Evolutionary conservation across 2,329 filamentous ascomycete genomes (phyloP).

Genomic region (Aspergillus persii): DNA sequence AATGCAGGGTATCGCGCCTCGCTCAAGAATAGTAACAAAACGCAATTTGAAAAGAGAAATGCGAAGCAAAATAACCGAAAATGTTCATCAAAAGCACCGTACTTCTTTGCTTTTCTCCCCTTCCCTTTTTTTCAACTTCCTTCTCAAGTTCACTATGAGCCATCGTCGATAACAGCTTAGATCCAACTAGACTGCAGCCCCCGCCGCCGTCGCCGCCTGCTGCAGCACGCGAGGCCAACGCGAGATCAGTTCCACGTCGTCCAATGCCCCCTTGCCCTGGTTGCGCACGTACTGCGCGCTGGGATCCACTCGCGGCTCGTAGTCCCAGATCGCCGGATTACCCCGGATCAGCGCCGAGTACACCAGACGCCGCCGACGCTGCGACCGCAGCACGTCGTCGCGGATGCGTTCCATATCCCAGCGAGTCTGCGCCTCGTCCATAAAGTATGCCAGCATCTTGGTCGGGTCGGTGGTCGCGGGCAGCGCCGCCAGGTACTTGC

Average conservation of each 20-base stretch:
- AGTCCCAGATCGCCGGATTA: slow-evolving; percentile 79
- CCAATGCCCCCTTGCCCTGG: slow-evolving; percentile 41
- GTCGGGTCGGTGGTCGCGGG: slow-evolving; percentile 33
- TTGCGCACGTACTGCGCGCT: slow-evolving; percentile 71
- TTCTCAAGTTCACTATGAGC: not conserved
- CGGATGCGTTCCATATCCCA: slow-evolving; percentile 84
- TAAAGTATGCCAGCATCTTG: slow-evolving; percentile 62
- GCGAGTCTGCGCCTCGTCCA: slow-evolving; percentile 67
- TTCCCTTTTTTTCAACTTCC: not conserved
- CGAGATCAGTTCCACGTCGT: slow-evolving; percentile 42
- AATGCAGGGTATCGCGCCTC: slow-evolving; percentile 31
- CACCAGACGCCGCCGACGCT: slow-evolving; percentile 74
- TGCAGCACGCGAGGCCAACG: slow-evolving; percentile 41
- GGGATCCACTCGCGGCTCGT: slow-evolving; percentile 60
- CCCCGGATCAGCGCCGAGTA: slow-evolving; percentile 78
- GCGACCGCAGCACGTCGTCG: slow-evolving; percentile 68
- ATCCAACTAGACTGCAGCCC: slow-evolving; percentile 3
- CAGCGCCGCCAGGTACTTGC: slow-evolving; percentile 32
- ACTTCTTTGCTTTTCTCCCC: not conserved
- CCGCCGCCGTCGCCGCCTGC: slow-evolving; percentile 29
- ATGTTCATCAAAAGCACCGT: not conserved
- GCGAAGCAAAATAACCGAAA: not conserved
- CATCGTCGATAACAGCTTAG: not conserved
- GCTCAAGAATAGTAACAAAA: slow-evolving; percentile 17
- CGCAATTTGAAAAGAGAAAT: slow-evolving; percentile 1